phyloP scores from a whole-genome alignment of 2,329 filamentous ascomycete genomes.

The Hymenotorrendiella dingleyae region DNA sequence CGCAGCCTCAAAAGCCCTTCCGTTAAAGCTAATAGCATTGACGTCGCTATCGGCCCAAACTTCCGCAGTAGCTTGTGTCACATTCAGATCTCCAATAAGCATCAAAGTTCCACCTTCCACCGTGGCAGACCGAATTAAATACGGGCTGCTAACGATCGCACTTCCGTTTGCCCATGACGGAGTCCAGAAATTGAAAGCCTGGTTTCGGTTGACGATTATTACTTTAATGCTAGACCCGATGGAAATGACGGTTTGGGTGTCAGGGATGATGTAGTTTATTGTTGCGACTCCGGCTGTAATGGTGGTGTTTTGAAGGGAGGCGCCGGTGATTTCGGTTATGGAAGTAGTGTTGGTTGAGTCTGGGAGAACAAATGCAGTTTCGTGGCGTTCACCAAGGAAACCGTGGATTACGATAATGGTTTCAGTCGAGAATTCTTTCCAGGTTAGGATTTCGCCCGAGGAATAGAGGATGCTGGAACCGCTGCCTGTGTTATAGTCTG shows the following conservation, averaged over 20 bases:
- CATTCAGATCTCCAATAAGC: background rate
- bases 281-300: constrained; percentile 1
- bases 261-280: constrained; percentile 1
- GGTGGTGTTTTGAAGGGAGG: constrained; percentile 41
- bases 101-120: background rate
- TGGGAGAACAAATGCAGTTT: constrained; percentile 35
- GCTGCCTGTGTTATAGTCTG: constrained; percentile 55
- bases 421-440: constrained; percentile 45
- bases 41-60: constrained; percentile 36
- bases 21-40: constrained; percentile 29
- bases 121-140: background rate
- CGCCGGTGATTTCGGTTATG: background rate
- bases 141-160: constrained; percentile 28
- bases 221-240: background rate
- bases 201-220: constrained; percentile 1
- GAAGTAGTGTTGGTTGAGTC: background rate
- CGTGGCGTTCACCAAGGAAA: constrained; percentile 52
- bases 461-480: constrained; percentile 52
- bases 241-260: background rate
- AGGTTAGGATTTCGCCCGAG: constrained; percentile 61
- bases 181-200: background rate
- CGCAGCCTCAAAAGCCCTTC: constrained; percentile 30
- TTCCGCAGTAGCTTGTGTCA: constrained; percentile 53
- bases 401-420: constrained; percentile 58
- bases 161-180: constrained; percentile 20